Percentiles rank a stretch among this genome's conserved stretches.
phyloP scores from a whole-genome alignment of 2,329 filamentous ascomycete genomes.

The Sporothrix luriei region DNA sequence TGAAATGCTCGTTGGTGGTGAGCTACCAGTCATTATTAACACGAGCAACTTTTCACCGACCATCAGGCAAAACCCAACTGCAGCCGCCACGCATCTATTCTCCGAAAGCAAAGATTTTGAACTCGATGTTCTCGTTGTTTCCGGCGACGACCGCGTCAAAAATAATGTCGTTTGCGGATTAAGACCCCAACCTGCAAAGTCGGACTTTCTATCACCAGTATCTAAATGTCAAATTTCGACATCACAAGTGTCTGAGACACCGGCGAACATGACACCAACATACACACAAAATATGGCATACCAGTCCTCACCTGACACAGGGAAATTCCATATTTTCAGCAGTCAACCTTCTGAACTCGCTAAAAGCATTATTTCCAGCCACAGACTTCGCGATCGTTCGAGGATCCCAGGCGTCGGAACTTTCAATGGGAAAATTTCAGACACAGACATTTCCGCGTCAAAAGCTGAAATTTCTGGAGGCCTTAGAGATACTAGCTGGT shows the following conservation, averaged over 20 bases:
- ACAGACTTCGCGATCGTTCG: too few species aligned
- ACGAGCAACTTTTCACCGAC: slow-evolving; percentile 13
- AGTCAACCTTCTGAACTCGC: slow-evolving; percentile 21
- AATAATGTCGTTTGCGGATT: neutral
- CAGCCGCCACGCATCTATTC: neutral
- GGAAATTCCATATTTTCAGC: slow-evolving; percentile 31
- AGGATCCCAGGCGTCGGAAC: too few species aligned
- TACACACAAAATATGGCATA: slow-evolving; percentile 33
- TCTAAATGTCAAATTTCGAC: too few species aligned
- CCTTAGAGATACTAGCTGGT: too few species aligned
- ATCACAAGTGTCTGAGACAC: neutral
- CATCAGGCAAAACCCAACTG: neutral
- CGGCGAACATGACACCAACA: slow-evolving; percentile 5
- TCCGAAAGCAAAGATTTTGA: neutral
- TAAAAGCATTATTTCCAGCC: slow-evolving; percentile 14
- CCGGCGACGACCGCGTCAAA: neutral
- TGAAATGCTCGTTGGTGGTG: slow-evolving; percentile 32
- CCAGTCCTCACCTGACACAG: slow-evolving; percentile 16
- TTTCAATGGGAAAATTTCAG: too few species aligned
- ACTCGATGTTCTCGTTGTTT: neutral
- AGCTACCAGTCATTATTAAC: slow-evolving; percentile 1
- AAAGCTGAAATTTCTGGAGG: too few species aligned
- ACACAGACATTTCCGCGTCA: too few species aligned
- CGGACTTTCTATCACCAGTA: too few species aligned
- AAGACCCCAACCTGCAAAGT: too few species aligned